Percentiles rank a stretch among this genome's conserved stretches.
phyloP scores from a whole-genome alignment of 2,329 filamentous ascomycete species.

The Ambrosiella xylebori region DNA sequence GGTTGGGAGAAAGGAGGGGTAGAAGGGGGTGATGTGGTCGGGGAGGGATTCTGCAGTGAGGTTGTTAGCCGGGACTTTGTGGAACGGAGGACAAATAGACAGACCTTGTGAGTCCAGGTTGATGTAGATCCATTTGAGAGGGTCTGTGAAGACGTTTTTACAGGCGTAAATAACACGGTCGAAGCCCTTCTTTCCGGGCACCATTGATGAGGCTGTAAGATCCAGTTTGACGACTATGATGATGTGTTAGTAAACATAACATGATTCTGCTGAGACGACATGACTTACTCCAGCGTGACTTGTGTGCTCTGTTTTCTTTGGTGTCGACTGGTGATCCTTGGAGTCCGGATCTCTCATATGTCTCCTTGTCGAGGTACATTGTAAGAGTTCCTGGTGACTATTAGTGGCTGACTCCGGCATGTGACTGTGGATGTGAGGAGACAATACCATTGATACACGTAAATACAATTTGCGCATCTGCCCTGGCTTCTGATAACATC shows the following conservation, averaged over 20 bases:
- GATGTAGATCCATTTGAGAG: slow-evolving; percentile 62
- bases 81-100: not conserved
- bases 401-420: no score
- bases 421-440: not conserved
- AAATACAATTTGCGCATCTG: slow-evolving; percentile 55
- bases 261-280: not conserved
- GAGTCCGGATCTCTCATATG: slow-evolving; percentile 69
- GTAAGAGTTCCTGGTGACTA: slow-evolving; percentile 42
- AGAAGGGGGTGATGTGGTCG: slow-evolving; percentile 1
- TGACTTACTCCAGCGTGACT: slow-evolving; percentile 51
- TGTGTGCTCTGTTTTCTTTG: slow-evolving; percentile 41
- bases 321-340: slow-evolving; percentile 49
- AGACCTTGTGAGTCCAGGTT: slow-evolving; percentile 28
- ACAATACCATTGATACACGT: slow-evolving; percentile 46
- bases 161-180: slow-evolving; percentile 62
- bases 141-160: slow-evolving; percentile 53
- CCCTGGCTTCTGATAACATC: slow-evolving; percentile 67
- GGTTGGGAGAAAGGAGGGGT: slow-evolving; percentile 14
- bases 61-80: not conserved
- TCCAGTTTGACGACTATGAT: slow-evolving; percentile 56
- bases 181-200: slow-evolving; percentile 69
- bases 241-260: slow-evolving; percentile 16
- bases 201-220: slow-evolving; percentile 56
- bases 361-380: slow-evolving; percentile 63
- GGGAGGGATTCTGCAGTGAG: not conserved